Evolutionary conservation across 2,329 filamentous ascomycete species (phyloP).

Genomic region (Exophiala sp.): DNA sequence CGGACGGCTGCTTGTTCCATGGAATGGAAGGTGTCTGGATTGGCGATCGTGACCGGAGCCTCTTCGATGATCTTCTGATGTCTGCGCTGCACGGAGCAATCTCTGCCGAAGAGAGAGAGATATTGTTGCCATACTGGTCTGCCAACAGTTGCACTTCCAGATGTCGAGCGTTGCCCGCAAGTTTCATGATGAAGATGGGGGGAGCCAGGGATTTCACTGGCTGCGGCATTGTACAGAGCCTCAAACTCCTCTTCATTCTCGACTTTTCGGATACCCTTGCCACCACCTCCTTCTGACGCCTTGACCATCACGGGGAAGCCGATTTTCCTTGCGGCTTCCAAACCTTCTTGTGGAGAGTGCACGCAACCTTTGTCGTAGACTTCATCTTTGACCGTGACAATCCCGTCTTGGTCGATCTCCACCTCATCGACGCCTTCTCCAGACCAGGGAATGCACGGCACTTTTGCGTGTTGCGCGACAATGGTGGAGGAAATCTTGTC

Average conservation of each 20-base stretch:
- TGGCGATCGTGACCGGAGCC: constrained; percentile 94
- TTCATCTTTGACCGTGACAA: constrained; percentile 84
- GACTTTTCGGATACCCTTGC: constrained; percentile 98
- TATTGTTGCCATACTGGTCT: constrained; percentile 99
- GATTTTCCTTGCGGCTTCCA: constrained; percentile 78
- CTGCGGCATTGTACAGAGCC: constrained; percentile 86
- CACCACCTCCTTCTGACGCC: constrained; percentile 98
- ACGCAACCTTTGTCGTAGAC: constrained; percentile 90
- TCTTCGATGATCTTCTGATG: constrained; percentile 99
- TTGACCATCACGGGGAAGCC: constrained; percentile 99
- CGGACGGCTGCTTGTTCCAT: constrained; percentile 98
- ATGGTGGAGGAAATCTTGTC: constrained; percentile 99
- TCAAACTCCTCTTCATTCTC: constrained; percentile 77
- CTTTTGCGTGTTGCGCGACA: constrained; percentile 90
- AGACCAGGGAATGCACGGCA: constrained; percentile 99
- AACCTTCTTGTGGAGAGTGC: constrained; percentile 79
- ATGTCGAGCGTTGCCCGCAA: constrained; percentile 92
- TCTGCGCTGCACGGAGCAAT: constrained; percentile 95
- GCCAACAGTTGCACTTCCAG: constrained; percentile 95
- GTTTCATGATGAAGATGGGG: constrained; percentile 99
- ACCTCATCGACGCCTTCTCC: constrained; percentile 85
- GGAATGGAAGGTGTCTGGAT: constrained; percentile 76
- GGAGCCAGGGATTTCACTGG: constrained; percentile 94
- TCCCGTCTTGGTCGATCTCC: constrained; percentile 68
- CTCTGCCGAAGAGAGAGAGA: constrained; percentile 97